Evolutionary conservation across 2,329 filamentous ascomycete genomes (phyloP), one percentile per base, ranked within the genome.

Genomic region (Talaromyces rugulosus): DNA sequence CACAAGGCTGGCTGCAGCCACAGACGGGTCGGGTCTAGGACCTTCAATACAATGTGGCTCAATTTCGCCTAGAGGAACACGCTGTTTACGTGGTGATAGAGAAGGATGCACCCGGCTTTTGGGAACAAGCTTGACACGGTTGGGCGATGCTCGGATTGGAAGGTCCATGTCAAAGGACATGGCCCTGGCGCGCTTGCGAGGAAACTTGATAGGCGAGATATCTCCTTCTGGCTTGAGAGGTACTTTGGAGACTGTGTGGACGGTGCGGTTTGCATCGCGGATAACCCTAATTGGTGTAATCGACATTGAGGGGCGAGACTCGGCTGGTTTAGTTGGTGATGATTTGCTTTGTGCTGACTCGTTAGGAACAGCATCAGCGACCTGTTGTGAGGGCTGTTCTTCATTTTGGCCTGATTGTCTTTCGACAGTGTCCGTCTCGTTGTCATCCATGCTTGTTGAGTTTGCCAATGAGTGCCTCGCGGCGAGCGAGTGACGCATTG

Each of bases 221-320:
- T 81, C 75, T 14, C 79, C 88, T 28, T 87, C 87, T 3, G 86
- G 80, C 73, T 91, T 91, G 47, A 93, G 77, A 1, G 90, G 89
- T 4, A 93, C 86, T 75, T 92, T 93, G 30, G 88, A 90, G 0
- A 90, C 87, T 0, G 90, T 93, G 72, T 90, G 85, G 65, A 89
- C 85, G n/a, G 82, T 78, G 51, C 80, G 79, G 60, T 81, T 80
- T n/a, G 74, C 77, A n/a, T 80, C 69, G 0, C 77, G 75, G 16
- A 70, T 69, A 7, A 66, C 63, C 53, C 85, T 82, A 56, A 82
- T 76, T 0, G 88, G 88, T 1, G 88, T 90, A 7, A 80, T 76
- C 1, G 84, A 85, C 34, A 70, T 67, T 34, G 70, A 66, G 56
- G 67, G 52, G 30, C 59, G 58, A 27, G 58, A 12, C 16, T 44